phyloP scores from a whole-genome alignment of 768 basidiomycete genomes.

The Exsudoporus frostii region DNA sequence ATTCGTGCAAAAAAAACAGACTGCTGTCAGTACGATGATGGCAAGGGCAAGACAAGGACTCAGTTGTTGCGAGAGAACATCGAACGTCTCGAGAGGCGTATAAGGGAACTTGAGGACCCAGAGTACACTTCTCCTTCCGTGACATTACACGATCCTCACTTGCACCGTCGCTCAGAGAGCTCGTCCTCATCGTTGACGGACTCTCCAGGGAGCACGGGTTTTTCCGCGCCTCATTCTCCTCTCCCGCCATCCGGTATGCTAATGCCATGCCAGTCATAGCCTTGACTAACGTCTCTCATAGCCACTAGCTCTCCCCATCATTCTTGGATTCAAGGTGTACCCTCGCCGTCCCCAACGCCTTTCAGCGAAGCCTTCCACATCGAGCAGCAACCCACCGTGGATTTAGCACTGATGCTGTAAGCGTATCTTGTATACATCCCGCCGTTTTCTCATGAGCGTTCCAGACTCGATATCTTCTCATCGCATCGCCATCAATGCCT shows the following conservation, averaged over 20 bases:
- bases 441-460: constrained; percentile 6
- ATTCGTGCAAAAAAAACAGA: constrained; percentile 73
- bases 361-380: constrained; percentile 49
- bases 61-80: constrained; percentile 79
- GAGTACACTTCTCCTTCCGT: constrained; percentile 69
- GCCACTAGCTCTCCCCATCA: constrained; percentile 50
- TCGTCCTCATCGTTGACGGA: constrained; percentile 49
- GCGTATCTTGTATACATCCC: constrained; percentile 21
- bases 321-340: constrained; percentile 47
- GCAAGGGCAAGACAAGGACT: constrained; percentile 79
- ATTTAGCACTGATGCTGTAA: constrained; percentile 67
- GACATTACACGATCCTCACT: constrained; percentile 66
- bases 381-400: constrained; percentile 49
- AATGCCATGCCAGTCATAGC: not conserved
- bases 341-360: constrained; percentile 53
- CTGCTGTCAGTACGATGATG: constrained; percentile 78
- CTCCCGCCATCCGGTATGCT: constrained; percentile 52
- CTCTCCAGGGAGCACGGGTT: constrained; percentile 50
- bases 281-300: constrained; percentile 17
- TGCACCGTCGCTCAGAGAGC: constrained; percentile 40
- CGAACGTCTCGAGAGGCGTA: constrained; percentile 63
- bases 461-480: constrained; percentile 71
- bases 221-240: constrained; percentile 56
- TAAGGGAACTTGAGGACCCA: constrained; percentile 73
- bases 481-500: constrained; percentile 75